phyloP scores from a whole-genome alignment of 208 protist genomes.

The Phytomonas francai region DNA sequence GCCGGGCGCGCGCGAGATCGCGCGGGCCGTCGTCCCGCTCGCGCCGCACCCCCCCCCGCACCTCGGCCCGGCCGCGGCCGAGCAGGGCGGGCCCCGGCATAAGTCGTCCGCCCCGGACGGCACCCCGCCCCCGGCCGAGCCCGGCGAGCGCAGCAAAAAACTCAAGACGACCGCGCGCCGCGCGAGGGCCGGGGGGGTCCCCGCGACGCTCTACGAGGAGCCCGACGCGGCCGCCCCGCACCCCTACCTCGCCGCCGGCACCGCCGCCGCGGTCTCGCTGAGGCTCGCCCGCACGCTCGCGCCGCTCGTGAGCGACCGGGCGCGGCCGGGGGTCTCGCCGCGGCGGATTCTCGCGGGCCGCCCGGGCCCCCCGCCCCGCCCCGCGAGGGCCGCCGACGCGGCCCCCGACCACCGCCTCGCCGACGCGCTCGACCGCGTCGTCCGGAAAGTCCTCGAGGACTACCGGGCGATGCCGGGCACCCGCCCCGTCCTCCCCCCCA shows the following conservation, averaged over 20 bases:
- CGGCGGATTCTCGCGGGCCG: constrained; percentile 46
- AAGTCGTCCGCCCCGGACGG: background rate
- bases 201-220: constrained; percentile 55
- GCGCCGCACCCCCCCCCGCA: constrained; percentile 11
- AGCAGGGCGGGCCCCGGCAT: background rate
- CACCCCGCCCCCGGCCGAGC: background rate
- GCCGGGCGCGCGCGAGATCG: constrained; percentile 48
- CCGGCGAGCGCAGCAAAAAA: constrained; percentile 20
- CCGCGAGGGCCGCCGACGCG: constrained; percentile 16
- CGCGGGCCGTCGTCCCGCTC: constrained; percentile 27
- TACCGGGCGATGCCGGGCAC: background rate
- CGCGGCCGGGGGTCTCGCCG: constrained; percentile 52
- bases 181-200: constrained; percentile 41
- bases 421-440: background rate
- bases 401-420: background rate
- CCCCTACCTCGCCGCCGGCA: constrained; percentile 57
- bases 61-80: background rate
- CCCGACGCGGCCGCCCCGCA: constrained; percentile 48
- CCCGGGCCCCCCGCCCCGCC: constrained; percentile 35
- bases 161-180: constrained; percentile 15
- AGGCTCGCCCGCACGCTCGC: constrained; percentile 56
- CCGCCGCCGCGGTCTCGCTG: constrained; percentile 48
- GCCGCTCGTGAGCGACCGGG: constrained; percentile 64
- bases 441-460: background rate
- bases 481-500: background rate